Base-by-base conservation (phyloP, 805 yeast genomes). In the Candida ovalis region DNA sequence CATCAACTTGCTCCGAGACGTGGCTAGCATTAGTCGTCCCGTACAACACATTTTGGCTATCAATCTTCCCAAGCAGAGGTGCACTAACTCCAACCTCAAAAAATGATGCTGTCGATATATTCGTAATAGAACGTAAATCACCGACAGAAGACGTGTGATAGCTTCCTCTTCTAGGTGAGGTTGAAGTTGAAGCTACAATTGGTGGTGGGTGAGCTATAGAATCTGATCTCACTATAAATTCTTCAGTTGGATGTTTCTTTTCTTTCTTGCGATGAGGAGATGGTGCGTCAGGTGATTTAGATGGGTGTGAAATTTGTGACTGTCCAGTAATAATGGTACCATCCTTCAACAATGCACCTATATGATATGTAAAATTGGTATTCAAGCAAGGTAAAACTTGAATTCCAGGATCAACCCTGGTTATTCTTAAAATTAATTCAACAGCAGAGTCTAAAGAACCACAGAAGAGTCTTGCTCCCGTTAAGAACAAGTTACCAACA, bases 271-370 rank as follows among this genome's bases (percentile, higher is more conserved):
- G 19, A 10, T 28, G 27, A 12, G 35, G 4, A 5, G 35, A 12
- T 30, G 35, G 15, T 12, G 12, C 15, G 21, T 35, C 13, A 5
- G 38, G 22, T 35, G 19, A 5, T 18, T 12, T 15, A n/a, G 59
- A 52, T 3, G 98, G 98, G 66, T 91, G 98, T 1, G 96, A 88
- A 10, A 91, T 91, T 61, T 90, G 96, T 3, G 92, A 84, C 64
- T 91, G 98, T 12, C 98, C 98, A 0, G 91, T 85, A 32, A 91
- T 83, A 2, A 85, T 72, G 3, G 76, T 71, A 2, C 95, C 96
- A 64, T 88, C 78, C 30, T 70, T 69, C 40, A 91, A 70, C 25
- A 77, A 56, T 0, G 96, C 97, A 43, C 92, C 82, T 24, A 91
- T 89, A 59, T 90, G 96, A 55, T 88, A 88, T 15, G 91, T 82